These are phyloP conservation scores for Wakefieldia striispora DNA, from an alignment of 768 basidiomycete species.

Conservation along the genomic window DNA sequence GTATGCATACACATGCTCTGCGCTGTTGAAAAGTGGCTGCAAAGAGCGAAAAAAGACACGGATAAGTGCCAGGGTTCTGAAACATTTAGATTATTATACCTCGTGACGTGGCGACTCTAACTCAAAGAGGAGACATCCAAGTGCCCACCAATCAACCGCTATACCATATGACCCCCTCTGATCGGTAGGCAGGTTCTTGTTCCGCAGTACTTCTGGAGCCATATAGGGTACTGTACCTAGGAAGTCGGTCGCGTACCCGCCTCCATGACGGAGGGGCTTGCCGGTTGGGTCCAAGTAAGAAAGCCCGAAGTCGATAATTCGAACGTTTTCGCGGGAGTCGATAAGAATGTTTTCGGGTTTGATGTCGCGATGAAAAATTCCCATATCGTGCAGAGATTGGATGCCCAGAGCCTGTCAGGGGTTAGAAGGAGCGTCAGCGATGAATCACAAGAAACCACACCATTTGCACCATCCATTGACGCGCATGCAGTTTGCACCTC, in stretches of 20 bases:
- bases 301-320: constrained; percentile 43
- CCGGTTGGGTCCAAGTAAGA: constrained; percentile 21
- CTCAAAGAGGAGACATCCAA: constrained; percentile 42
- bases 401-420: constrained; percentile 38
- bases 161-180: constrained; percentile 28
- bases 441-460: constrained; percentile 18
- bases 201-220: constrained; percentile 41
- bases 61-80: background rate
- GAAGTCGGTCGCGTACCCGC: constrained; percentile 24
- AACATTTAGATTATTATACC: constrained; percentile 18
- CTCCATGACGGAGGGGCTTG: constrained; percentile 10
- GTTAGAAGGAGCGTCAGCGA: background rate
- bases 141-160: constrained; percentile 41
- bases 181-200: constrained; percentile 7
- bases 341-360: constrained; percentile 73
- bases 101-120: constrained; percentile 28
- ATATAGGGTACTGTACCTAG: constrained; percentile 38
- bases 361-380: constrained; percentile 67
- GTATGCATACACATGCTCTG: constrained; percentile 22
- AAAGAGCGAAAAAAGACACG: background rate
- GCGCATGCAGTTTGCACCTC: constrained; percentile 28
- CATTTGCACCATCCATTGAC: constrained; percentile 41
- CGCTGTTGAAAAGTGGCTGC: constrained; percentile 34
- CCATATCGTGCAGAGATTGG: constrained; percentile 51
- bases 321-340: constrained; percentile 38